These are phyloP conservation scores for Rhododendron griersonianum DNA, from an alignment of 148 eudicot genomes.

Conservation along the genomic window DNA sequence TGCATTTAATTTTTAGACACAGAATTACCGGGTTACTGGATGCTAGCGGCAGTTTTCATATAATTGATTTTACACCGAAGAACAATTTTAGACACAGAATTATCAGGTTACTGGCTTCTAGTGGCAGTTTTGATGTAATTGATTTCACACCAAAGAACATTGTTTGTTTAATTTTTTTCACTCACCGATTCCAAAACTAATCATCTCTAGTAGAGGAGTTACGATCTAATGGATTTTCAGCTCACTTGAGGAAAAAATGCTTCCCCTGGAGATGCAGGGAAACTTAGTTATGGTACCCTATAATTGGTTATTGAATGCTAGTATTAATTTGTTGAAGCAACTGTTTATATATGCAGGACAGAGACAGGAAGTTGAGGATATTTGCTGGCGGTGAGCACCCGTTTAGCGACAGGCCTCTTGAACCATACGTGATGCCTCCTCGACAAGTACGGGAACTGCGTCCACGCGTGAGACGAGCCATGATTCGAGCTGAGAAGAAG, in stretches of 20 bases:
- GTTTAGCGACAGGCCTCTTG: constrained; percentile 73
- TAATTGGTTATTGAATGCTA: background rate
- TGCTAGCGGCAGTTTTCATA: background rate
- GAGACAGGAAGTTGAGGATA: constrained; percentile 88
- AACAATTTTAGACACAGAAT: background rate
- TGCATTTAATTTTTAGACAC: background rate
- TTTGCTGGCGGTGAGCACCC: constrained; percentile 85
- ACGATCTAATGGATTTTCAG: background rate
- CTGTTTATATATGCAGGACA: background rate
- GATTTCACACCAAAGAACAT: background rate
- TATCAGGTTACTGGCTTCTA: background rate
- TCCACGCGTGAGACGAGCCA: constrained; percentile 82
- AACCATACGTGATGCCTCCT: constrained; percentile 74
- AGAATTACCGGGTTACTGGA: background rate
- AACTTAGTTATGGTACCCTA: background rate
- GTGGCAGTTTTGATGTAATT: background rate
- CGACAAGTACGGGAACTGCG: constrained; percentile 88
- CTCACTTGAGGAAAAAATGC: background rate
- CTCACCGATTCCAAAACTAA: background rate
- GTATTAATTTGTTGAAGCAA: background rate
- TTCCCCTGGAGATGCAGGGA: background rate
- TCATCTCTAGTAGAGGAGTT: background rate
- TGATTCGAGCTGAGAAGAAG: constrained; percentile 82
- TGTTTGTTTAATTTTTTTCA: background rate
- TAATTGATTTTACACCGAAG: background rate